phyloP scores from a whole-genome alignment of 192 early-diverging fungal species.

The Mortierella hygrophila region DNA sequence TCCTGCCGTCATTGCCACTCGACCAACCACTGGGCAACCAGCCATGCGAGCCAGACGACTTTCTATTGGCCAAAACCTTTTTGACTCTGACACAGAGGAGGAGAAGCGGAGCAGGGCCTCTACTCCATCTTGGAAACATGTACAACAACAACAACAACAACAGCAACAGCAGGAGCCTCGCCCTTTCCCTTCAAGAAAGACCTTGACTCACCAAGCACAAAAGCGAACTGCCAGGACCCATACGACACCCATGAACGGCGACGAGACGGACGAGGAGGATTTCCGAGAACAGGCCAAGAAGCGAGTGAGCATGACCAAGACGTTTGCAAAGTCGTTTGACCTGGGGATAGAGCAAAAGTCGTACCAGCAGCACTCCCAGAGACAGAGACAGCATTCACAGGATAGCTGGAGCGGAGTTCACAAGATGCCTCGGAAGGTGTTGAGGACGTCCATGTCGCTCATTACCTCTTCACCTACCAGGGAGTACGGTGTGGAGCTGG shows the following conservation, averaged over 20 bases:
- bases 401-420: background rate
- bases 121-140: background rate
- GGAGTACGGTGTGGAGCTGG: constrained; percentile 26
- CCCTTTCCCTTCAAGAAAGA: background rate
- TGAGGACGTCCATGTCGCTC: constrained; percentile 31
- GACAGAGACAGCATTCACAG: constrained; percentile 1
- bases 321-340: background rate
- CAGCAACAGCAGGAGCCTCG: background rate
- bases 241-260: constrained; percentile 12
- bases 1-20: background rate
- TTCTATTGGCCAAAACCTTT: constrained; percentile 37
- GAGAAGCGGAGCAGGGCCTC: background rate
- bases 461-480: constrained; percentile 31
- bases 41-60: constrained; percentile 49
- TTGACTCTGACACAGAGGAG: constrained; percentile 49
- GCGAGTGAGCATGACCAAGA: constrained; percentile 5
- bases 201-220: constrained; percentile 32
- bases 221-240: constrained; percentile 34
- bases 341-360: background rate
- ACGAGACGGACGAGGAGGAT: constrained; percentile 52
- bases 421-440: constrained; percentile 12
- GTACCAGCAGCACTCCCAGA: background rate
- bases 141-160: background rate
- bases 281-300: constrained; percentile 28
- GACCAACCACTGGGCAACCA: constrained; percentile 18